Percentiles rank a stretch among this genome's conserved stretches.
phyloP scores from a whole-genome alignment of 352 stramenopile species.

The Albugo candida region DNA sequence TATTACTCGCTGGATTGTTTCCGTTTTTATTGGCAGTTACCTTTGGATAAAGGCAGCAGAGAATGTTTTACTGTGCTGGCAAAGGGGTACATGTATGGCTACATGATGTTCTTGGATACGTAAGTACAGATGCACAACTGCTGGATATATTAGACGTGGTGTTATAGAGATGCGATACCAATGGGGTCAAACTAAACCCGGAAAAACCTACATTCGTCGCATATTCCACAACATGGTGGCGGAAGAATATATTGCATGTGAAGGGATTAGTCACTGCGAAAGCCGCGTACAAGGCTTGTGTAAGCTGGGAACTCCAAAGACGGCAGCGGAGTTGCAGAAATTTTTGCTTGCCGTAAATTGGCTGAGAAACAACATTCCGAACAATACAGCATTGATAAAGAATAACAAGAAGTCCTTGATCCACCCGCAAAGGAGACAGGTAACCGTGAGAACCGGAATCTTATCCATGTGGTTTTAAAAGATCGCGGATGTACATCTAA shows the following conservation, averaged over 20 bases:
- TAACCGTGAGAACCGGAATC: neutral
- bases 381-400: slow-evolving; percentile 7
- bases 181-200: neutral
- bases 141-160: neutral
- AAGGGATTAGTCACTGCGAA: slow-evolving; percentile 1
- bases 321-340: slow-evolving; percentile 11
- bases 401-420: slow-evolving; percentile 3
- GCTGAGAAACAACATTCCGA: slow-evolving; percentile 16
- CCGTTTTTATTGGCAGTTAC: slow-evolving; percentile 9
- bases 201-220: neutral
- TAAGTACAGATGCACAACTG: neutral
- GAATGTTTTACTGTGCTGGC: slow-evolving; percentile 12
- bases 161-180: neutral
- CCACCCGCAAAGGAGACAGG: slow-evolving; percentile 7
- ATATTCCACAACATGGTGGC: neutral
- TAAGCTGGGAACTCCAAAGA: neutral
- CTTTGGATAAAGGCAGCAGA: slow-evolving; percentile 1
- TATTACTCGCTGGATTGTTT: slow-evolving; percentile 14
- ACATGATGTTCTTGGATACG: neutral
- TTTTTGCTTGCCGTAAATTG: slow-evolving; percentile 15
- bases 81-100: neutral
- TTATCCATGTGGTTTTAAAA: slow-evolving; percentile 1
- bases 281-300: slow-evolving; percentile 1
- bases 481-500: slow-evolving; percentile 2
- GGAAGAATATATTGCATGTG: neutral